phyloP scores from a whole-genome alignment of 257 asterid species.

The Anisodus tanguticus region DNA sequence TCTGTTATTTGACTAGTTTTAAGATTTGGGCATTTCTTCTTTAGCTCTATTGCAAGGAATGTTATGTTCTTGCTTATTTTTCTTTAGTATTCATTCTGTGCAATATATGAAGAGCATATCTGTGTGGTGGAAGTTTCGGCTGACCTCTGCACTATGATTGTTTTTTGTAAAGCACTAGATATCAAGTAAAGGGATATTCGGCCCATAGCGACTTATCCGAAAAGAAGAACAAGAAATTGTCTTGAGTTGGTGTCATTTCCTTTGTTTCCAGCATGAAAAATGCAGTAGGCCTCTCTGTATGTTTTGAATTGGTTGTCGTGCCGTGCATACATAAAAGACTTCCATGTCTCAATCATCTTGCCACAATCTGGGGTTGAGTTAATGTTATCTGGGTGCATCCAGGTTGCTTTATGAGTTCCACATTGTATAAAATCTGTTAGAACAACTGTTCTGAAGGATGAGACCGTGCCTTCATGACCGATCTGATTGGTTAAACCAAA shows the following conservation, averaged over 20 bases:
- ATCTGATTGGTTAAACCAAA: constrained; percentile 6
- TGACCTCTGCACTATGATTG: not conserved
- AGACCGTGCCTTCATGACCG: not conserved
- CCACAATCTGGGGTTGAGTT: not conserved
- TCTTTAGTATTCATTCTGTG: not conserved
- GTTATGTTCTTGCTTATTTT: not conserved
- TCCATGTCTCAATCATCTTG: constrained; percentile 18
- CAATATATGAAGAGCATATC: constrained; percentile 14
- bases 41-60: not conserved
- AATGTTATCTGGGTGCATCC: not conserved
- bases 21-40: not conserved
- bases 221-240: not conserved
- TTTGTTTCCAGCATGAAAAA: not conserved
- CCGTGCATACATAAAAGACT: not conserved
- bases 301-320: not conserved
- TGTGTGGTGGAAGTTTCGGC: not conserved
- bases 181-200: not conserved
- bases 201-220: not conserved
- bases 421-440: not conserved
- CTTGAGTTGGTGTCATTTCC: not conserved
- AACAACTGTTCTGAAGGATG: not conserved
- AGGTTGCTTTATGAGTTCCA: constrained; percentile 14
- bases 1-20: not conserved
- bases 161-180: constrained; percentile 14
- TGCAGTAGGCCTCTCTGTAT: not conserved